Base-by-base conservation (phyloP, 345 rosid genomes). In the Anacardium occidentale region DNA sequence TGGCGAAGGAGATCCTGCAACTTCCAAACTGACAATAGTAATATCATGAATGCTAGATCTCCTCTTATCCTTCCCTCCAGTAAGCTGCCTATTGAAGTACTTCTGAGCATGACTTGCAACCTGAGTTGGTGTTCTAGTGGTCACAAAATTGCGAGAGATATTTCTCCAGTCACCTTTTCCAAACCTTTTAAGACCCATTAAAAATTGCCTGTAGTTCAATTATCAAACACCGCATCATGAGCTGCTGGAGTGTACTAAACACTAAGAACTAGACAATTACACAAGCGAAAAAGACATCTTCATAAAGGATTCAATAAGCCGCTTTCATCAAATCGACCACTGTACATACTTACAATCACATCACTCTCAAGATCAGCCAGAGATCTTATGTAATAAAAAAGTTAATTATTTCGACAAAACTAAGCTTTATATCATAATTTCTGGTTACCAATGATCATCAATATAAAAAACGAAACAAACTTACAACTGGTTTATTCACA, bases 81-180 rank as follows among this genome's bases (percentile, higher is more conserved):
- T 90, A 64, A 81, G 86, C 80, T 95, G 99, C 76, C 99, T 68
- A 81, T 92, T 93, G 78, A 91, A 95, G 79, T 92, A 95, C 81
- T 95, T 95, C n/a, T 93, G 99, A 64, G 99, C 99, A 78, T 95
- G 99, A 75, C 99, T 95, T 1, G 99, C 99, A 15, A 95, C 99
- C 83, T 95, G 98, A 61, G 99, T 95, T 1, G 99, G 98, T 18
- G 99, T 95, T 57, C 99, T 71, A 37, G 90, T 83, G 4, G 85
- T 90, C 83, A 95, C 99, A 40, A 88, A 93, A 69, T 91, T 84
- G 59, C 99, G 87, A 1, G 99, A 92, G 74, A 95, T 95, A 56
- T 91, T 93, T 81, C 99, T 88, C 99, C 99, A 95, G 73, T 95
- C 99, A 44, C 99, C 99, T 82, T 95, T 95, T 13, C 99, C 99